A percentile compares a stretch with the other conserved stretches of the same genome.
phyloP scores from a whole-genome alignment of 164 flowering plant species.

The Umbellularia californica region DNA sequence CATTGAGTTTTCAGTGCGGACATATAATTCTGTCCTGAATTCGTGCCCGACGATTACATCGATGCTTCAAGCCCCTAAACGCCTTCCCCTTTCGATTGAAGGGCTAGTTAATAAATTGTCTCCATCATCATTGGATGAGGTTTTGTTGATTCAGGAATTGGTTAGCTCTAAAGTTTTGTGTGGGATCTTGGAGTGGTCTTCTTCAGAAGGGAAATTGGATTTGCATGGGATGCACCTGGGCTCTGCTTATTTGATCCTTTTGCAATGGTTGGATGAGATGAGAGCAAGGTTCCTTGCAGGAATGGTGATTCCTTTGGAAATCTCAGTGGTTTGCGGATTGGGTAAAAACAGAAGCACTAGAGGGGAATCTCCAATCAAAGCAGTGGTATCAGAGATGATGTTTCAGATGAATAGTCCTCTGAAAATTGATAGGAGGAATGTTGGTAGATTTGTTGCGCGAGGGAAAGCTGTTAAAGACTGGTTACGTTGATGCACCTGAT shows the following conservation, averaged over 20 bases:
- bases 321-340: slow-evolving; percentile 66
- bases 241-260: slow-evolving; percentile 63
- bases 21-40: slow-evolving; percentile 78
- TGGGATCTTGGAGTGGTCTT: slow-evolving; percentile 50
- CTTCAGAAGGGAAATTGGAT: slow-evolving; percentile 62
- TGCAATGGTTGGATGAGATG: slow-evolving; percentile 72
- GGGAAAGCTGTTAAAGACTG: slow-evolving; percentile 58
- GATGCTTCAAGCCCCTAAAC: slow-evolving; percentile 30
- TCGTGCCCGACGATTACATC: slow-evolving; percentile 54
- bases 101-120: slow-evolving; percentile 35
- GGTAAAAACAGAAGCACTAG: slow-evolving; percentile 72
- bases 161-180: slow-evolving; percentile 38
- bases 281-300: slow-evolving; percentile 28
- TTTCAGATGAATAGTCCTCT: slow-evolving; percentile 45
- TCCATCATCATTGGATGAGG: slow-evolving; percentile 27
- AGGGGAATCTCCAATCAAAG: slow-evolving; percentile 71
- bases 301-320: slow-evolving; percentile 39
- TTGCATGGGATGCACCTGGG: slow-evolving; percentile 86
- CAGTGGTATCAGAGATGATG: slow-evolving; percentile 55
- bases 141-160: slow-evolving; percentile 47
- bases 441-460: slow-evolving; percentile 65
- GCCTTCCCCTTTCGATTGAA: slow-evolving; percentile 45
- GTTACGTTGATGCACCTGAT: slow-evolving; percentile 27
- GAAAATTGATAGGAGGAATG: slow-evolving; percentile 62
- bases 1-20: slow-evolving; percentile 46